A percentile compares a stretch with the other conserved stretches of the same genome.
Conservation (phyloP, 2,329 filamentous ascomycete species). For the Curvularia spicifera region DNA sequence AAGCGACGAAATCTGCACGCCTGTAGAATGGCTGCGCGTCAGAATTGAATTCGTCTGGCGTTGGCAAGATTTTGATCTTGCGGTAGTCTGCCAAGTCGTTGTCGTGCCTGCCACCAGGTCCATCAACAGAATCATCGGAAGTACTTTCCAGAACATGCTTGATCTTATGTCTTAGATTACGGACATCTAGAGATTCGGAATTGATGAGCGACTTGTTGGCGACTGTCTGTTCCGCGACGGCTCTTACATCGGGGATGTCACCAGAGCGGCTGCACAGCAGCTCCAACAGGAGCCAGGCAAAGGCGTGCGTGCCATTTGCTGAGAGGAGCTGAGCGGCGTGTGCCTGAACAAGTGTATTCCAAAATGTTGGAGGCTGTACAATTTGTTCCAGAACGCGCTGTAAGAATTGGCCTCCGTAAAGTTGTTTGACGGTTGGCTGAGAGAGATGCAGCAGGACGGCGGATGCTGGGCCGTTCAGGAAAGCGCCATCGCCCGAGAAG, state of each 20-base stretch:
- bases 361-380: conserved; percentile 61
- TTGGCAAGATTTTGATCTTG: conserved; percentile 69
- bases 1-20: conserved; percentile 57
- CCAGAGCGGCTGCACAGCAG: conserved; percentile 51
- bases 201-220: conserved; percentile 30
- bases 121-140: conserved; percentile 50
- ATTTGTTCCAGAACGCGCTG: conserved; percentile 56
- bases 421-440: conserved; percentile 54
- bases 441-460: conserved; percentile 49
- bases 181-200: conserved; percentile 58
- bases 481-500: conserved; percentile 52
- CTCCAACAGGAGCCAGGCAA: conserved; percentile 56
- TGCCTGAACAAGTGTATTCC: conserved; percentile 56
- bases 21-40: conserved; percentile 62
- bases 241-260: conserved; percentile 33
- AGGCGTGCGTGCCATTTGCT: conserved; percentile 33
- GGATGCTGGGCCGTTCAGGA: conserved; percentile 53
- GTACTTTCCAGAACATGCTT: conserved; percentile 56
- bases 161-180: conserved; percentile 62
- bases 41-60: conserved; percentile 67
- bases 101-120: conserved; percentile 72
- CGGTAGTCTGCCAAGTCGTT: conserved; percentile 71
- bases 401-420: conserved; percentile 60
- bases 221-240: conserved; percentile 33
- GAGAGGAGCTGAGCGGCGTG: conserved; percentile 34